Base-by-base conservation (phyloP, 306 rosid species). In the Leucaena leucocephala region DNA sequence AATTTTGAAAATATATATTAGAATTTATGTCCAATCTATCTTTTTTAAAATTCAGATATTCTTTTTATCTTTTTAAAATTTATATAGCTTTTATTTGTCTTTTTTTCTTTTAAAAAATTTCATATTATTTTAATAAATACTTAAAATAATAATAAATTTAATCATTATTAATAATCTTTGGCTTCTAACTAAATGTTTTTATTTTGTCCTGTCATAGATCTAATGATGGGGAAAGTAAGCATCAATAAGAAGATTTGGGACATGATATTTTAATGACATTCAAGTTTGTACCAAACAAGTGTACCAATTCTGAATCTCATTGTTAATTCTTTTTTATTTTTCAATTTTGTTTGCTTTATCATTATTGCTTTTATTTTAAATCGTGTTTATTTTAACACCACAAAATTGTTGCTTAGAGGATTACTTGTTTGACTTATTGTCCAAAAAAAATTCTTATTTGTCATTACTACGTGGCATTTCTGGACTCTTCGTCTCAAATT, bases 381-480 rank as follows among this genome's bases (percentile, higher is more conserved):
- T 39, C 35, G n/a, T 42, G 52, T 21, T 68, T 11, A 11, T 40
- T 68, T 67, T 68, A 4, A 2, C 52, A 19, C 72, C 52, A 68
- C 72, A 42, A 68, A 38, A 7, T 42, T 21, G 36, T 19, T 68
- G 0, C 36, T 42, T 19, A n/a, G 22, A 66, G 27, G 52, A 43
- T 19, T 11, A 42, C 72, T 10, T 19, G 52, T 42, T 42, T 19
- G 1, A 19, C n/a, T 55, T 55, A 33, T 19, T n/a, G 54, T n/a
- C 17, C 14, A 14, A 48, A 48, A 4, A 48, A 13, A 48, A 15
- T 2, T 14, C 4, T 48, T 19, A 55, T n/a, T 55, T 17, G 62
- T 55, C 27, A 19, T 19, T 55, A n/a, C 8, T 55, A n/a, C 62
- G 13, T 68, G 72, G 72, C 36, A 68, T 6, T 68, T 68, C 72